Evolutionary conservation across 352 stramenopile species (phyloP).

Genomic region (Globisporangium paddicum): DNA sequence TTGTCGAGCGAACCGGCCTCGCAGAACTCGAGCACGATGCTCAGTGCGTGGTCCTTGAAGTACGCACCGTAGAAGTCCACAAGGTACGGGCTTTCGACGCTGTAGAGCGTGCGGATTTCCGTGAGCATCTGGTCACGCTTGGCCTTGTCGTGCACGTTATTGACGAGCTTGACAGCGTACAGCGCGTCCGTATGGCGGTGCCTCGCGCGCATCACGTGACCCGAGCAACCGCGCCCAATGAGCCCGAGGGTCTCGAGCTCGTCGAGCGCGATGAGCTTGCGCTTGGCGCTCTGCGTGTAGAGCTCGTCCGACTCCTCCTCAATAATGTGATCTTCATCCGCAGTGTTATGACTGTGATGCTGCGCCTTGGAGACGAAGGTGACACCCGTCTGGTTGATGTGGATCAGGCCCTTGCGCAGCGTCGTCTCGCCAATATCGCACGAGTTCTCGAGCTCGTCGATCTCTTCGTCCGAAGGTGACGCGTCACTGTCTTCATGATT

Average conservation of each 20-base stretch:
- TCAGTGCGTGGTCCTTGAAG: conserved; percentile 69
- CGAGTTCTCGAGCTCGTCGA: conserved; percentile 52
- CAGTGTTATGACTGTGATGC: neutral
- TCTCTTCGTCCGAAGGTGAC: conserved; percentile 15
- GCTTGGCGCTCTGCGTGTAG: neutral
- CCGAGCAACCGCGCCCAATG: conserved; percentile 57
- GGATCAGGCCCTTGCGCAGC: conserved; percentile 53
- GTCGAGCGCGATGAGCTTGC: conserved; percentile 39
- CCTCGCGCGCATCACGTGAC: conserved; percentile 52
- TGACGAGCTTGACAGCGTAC: conserved; percentile 68
- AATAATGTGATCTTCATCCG: conserved; percentile 13
- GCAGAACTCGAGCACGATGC: conserved; percentile 65
- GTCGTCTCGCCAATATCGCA: conserved; percentile 76
- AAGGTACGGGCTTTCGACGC: conserved; percentile 57
- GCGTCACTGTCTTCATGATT: conserved; percentile 4
- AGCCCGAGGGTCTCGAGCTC: conserved; percentile 46
- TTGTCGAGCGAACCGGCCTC: conserved; percentile 56
- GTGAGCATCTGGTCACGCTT: conserved; percentile 73
- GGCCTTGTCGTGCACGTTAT: conserved; percentile 74
- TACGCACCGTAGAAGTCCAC: conserved; percentile 69
- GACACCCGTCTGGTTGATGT: conserved; percentile 63
- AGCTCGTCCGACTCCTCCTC: conserved; percentile 16
- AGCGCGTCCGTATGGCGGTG: conserved; percentile 32
- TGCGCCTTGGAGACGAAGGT: conserved; percentile 29
- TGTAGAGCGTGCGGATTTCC: conserved; percentile 76